Percentiles rank a stretch among this genome's conserved stretches.
phyloP scores from a whole-genome alignment of 148 eudicot genomes.

The Limonium bicolor region DNA sequence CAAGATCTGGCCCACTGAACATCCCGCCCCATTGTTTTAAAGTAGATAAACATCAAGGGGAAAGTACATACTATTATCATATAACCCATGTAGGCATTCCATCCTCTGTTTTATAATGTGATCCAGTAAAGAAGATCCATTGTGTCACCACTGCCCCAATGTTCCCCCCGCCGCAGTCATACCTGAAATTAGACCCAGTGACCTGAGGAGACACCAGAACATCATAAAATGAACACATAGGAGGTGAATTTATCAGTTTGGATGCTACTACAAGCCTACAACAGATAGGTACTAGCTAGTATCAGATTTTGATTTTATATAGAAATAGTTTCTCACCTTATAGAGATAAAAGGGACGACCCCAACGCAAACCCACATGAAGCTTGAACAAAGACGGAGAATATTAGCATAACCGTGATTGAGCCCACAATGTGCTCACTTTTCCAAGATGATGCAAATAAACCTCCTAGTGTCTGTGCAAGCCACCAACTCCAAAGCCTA shows the following conservation, averaged over 20 bases:
- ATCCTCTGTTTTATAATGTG: constrained; percentile 7
- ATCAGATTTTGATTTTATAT: not conserved
- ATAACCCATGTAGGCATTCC: constrained; percentile 25
- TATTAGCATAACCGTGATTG: constrained; percentile 12
- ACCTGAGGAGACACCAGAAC: not conserved
- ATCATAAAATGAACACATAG: not conserved
- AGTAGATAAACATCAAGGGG: constrained; percentile 13
- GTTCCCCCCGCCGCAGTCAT: constrained; percentile 27
- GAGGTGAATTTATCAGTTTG: not conserved
- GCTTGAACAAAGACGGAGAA: constrained; percentile 26
- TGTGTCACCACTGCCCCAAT: constrained; percentile 24
- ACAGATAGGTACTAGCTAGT: not conserved
- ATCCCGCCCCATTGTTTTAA: constrained; percentile 29
- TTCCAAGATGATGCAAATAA: not conserved
- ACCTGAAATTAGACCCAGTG: constrained; percentile 22
- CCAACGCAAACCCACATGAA: constrained; percentile 25
- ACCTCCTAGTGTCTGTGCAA: constrained; percentile 2
- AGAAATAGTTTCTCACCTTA: not conserved
- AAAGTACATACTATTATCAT: constrained; percentile 21
- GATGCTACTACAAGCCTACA: not conserved
- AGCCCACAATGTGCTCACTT: not conserved
- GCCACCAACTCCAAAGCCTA: constrained; percentile 2
- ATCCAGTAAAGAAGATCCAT: constrained; percentile 13
- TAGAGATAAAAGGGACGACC: constrained; percentile 22
- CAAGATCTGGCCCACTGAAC: constrained; percentile 7